Percentiles rank a stretch among this genome's conserved stretches.
Conservation (phyloP, 148 eudicot genomes). For the Polygonum maritimum region DNA sequence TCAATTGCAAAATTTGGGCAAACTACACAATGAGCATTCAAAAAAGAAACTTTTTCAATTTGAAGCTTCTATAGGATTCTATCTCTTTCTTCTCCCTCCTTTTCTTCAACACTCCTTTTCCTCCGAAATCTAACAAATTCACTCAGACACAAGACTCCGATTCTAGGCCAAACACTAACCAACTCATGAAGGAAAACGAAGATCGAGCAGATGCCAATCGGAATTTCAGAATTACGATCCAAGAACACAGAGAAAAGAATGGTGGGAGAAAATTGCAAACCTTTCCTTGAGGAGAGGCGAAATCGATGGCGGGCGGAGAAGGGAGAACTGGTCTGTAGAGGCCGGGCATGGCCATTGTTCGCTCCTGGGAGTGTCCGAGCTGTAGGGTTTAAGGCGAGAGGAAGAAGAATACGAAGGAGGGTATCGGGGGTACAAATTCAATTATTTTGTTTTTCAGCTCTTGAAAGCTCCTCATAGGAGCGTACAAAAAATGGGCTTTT, state of each 20-base stretch:
- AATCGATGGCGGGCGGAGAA: slow-evolving; percentile 45
- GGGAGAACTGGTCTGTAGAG: slow-evolving; percentile 37
- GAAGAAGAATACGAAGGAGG: neutral
- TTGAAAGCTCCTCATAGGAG: no score
- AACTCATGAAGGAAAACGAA: neutral
- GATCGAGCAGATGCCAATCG: neutral
- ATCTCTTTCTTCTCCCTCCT: neutral
- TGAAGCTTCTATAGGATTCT: neutral
- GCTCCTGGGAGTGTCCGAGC: neutral
- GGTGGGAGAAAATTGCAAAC: slow-evolving; percentile 11
- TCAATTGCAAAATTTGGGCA: neutral
- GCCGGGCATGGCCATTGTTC: slow-evolving; percentile 27
- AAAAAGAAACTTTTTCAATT: neutral
- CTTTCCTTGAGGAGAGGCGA: slow-evolving; percentile 40
- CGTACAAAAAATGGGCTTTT: no score
- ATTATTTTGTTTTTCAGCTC: no score
- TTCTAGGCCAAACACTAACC: neutral
- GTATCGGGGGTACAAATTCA: neutral
- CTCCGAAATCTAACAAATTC: neutral
- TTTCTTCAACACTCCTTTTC: no score
- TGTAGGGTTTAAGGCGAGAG: neutral
- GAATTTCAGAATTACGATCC: neutral
- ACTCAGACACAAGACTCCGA: neutral
- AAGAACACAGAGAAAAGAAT: neutral
- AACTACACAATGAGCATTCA: neutral